A percentile compares a stretch with the other conserved stretches of the same genome.
Evolutionary conservation across 2,329 filamentous ascomycete species (phyloP).

Genomic region (Pseudodiploospora longispora): DNA sequence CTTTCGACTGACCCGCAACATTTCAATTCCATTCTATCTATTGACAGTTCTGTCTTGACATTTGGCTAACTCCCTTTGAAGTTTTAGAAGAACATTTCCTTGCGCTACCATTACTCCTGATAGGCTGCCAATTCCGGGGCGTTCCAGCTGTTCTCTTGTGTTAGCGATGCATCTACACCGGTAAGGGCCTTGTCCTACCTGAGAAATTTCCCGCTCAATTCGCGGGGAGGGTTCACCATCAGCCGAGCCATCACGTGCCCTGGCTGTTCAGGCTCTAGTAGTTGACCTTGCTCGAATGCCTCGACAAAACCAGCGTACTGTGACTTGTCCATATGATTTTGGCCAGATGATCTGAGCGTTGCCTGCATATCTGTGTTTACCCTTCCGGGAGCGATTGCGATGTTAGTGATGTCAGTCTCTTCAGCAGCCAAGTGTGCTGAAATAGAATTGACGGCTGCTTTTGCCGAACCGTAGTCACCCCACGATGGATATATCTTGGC

Average conservation of each 20-base stretch:
- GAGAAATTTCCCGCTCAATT: slow-evolving; percentile 70
- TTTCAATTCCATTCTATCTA: slow-evolving; percentile 14
- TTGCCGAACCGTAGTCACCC: slow-evolving; percentile 75
- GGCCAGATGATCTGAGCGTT: slow-evolving; percentile 59
- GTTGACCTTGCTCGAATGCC: slow-evolving; percentile 59
- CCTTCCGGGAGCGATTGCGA: slow-evolving; percentile 70
- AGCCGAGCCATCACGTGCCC: slow-evolving; percentile 80
- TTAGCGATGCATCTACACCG: background rate
- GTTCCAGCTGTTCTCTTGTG: slow-evolving; percentile 25
- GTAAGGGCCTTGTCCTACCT: slow-evolving; percentile 36
- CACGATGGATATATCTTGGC: slow-evolving; percentile 58
- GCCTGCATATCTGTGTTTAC: slow-evolving; percentile 88
- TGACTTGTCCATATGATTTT: slow-evolving; percentile 39
- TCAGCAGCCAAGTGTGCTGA: slow-evolving; percentile 65
- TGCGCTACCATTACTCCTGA: slow-evolving; percentile 27
- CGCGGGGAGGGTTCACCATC: slow-evolving; percentile 53
- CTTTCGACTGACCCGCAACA: slow-evolving; percentile 62
- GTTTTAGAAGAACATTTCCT: slow-evolving; percentile 6
- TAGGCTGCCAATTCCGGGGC: slow-evolving; percentile 43
- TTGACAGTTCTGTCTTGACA: slow-evolving; percentile 6
- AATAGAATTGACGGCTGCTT: slow-evolving; percentile 77
- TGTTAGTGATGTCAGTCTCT: slow-evolving; percentile 64
- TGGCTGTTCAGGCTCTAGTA: slow-evolving; percentile 77
- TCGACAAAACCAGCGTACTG: slow-evolving; percentile 62
- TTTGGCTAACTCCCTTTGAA: slow-evolving; percentile 8